Evolutionary conservation across 2,329 filamentous ascomycete genomes (phyloP), one percentile per base, ranked within the genome.

Genomic region (Pseudofabraea citricarpa): DNA sequence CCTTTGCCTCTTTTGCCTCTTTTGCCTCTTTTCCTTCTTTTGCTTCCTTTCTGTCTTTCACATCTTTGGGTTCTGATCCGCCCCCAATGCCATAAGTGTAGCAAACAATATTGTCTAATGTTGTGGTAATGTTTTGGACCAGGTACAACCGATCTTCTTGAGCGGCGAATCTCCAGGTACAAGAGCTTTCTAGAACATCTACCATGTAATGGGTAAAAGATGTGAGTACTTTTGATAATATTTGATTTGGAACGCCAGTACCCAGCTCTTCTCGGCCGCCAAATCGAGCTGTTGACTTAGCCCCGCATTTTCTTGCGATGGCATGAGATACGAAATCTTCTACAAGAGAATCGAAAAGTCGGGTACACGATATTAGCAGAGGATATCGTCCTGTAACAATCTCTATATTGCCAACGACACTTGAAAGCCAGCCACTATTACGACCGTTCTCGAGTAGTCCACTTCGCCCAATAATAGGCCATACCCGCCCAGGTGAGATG

Each of bases 381-480:
- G 85, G 78, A 54, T 90, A 94, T 41, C 83, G 78, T 40, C 85
- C 85, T 4, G 77, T 75, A 2, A 86, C 79, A 44, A 95, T 76
- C 58, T 98, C 93, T 3, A 90, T 78, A 19, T 81, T 83, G n/a
- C 87, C 87, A 3, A 94, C 78, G 40, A 97, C 82, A 39, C 81
- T 81, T 29, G 83, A 79, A 48, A 98, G 74, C 48, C 85, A 83
- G 9, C 89, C 87, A 12, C 83, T 83, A 49, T 83, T 83, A 8
- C 87, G 83, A 52, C 89, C 83, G 5, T 82, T 78, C 53, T 86
- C 85, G 36, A 98, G 72, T 15, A 98, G 70, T 49, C 83, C 81
- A 61, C 88, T 94, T 45, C 88, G 81, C 3, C 84, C 81, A 56
- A 98, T 75, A 61, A 91, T 87, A 3, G 91, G 90, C 90, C 93